These are phyloP conservation scores for Nothophoma quercina DNA, from an alignment of 2,329 filamentous ascomycete genomes.

Conservation along the genomic window DNA sequence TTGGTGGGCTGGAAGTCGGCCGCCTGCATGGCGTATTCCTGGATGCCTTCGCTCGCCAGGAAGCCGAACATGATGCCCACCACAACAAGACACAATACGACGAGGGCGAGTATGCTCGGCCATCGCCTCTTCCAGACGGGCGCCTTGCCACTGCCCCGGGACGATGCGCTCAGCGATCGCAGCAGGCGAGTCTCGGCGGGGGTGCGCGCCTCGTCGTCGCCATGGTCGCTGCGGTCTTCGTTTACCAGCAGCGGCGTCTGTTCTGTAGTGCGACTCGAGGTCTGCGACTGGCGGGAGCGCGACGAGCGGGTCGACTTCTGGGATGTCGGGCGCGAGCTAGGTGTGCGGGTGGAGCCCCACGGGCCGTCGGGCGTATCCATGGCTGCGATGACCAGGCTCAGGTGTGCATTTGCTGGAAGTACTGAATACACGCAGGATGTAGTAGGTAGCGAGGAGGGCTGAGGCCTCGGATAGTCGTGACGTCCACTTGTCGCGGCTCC, in stretches of 20 bases:
- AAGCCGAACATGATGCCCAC: slow-evolving; percentile 83
- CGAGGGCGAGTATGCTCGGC: slow-evolving; percentile 79
- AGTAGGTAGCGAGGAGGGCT: background rate
- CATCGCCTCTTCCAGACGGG: slow-evolving; percentile 63
- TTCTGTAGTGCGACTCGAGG: slow-evolving; percentile 47
- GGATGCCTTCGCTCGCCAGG: slow-evolving; percentile 78
- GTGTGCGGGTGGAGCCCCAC: slow-evolving; percentile 47
- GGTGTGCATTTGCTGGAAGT: background rate
- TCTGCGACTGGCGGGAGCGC: slow-evolving; percentile 40
- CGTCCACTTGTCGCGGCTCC: slow-evolving; percentile 1
- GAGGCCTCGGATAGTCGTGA: slow-evolving; percentile 12
- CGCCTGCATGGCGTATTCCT: slow-evolving; percentile 86
- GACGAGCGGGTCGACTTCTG: slow-evolving; percentile 46
- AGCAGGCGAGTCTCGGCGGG: slow-evolving; percentile 49
- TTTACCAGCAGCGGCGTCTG: slow-evolving; percentile 50
- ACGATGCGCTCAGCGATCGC: slow-evolving; percentile 41
- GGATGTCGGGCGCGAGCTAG: slow-evolving; percentile 49
- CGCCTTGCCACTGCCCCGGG: slow-evolving; percentile 32
- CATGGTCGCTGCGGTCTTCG: slow-evolving; percentile 34
- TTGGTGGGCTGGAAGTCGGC: slow-evolving; percentile 82
- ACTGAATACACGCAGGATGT: background rate
- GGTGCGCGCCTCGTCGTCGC: slow-evolving; percentile 30
- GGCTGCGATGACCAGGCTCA: background rate
- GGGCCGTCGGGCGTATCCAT: slow-evolving; percentile 47
- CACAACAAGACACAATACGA: slow-evolving; percentile 67